Conservation (phyloP, 768 basidiomycete genomes). For the Fomitopsis pulvina region DNA sequence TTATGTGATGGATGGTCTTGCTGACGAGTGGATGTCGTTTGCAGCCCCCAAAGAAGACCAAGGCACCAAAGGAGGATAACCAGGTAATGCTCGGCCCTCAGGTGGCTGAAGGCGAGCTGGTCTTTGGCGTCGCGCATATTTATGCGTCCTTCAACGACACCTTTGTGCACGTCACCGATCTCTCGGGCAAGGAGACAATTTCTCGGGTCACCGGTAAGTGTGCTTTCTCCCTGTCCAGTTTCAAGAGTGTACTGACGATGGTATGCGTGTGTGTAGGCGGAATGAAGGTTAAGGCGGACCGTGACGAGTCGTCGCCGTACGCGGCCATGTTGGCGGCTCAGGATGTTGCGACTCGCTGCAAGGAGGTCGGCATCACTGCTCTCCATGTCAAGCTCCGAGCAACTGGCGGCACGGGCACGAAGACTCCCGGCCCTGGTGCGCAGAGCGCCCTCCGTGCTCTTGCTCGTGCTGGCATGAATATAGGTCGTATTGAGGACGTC, state of each 20-base stretch:
- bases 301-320: conserved; percentile 97
- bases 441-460: conserved; percentile 97
- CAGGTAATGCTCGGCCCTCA: conserved; percentile 92
- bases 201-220: conserved; percentile 89
- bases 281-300: conserved; percentile 99
- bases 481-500: conserved; percentile 97
- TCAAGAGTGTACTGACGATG: not conserved
- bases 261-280: conserved; percentile 51
- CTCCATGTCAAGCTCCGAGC: conserved; percentile 99
- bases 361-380: conserved; percentile 97
- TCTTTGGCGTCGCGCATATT: conserved; percentile 98
- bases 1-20: conserved; percentile 40
- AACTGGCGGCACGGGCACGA: conserved; percentile 97
- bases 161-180: conserved; percentile 98
- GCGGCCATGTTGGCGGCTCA: conserved; percentile 98
- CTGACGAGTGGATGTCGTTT: conserved; percentile 44
- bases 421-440: conserved; percentile 97
- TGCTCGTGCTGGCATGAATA: conserved; percentile 96
- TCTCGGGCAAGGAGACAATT: conserved; percentile 98
- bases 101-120: conserved; percentile 92
- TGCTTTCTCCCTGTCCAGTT: not conserved
- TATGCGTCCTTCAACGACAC: conserved; percentile 99
- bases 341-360: conserved; percentile 93
- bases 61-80: conserved; percentile 71
- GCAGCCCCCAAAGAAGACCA: conserved; percentile 81